A percentile compares a stretch with the other conserved stretches of the same genome.
Evolutionary conservation across 2,329 filamentous ascomycete genomes (phyloP).

Genomic region (Fusarium torulosum): DNA sequence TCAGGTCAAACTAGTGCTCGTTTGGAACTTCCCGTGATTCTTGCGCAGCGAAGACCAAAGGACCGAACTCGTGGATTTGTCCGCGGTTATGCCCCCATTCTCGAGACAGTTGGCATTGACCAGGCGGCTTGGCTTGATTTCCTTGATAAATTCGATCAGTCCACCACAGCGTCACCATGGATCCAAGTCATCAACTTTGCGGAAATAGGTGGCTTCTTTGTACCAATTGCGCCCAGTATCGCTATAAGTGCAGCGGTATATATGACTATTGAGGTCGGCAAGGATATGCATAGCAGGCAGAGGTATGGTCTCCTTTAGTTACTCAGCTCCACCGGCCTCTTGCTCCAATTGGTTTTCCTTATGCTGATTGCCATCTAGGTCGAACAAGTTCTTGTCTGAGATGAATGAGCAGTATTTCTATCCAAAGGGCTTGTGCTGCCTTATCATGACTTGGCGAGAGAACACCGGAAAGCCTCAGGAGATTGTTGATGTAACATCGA

Average conservation of each 20-base stretch:
- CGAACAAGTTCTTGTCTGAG: slow-evolving; percentile 16
- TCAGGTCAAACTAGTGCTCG: not conserved
- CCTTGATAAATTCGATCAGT: slow-evolving; percentile 23
- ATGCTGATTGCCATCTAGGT: not conserved
- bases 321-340: too few species aligned
- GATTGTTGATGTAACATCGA: slow-evolving; percentile 32
- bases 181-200: slow-evolving; percentile 25
- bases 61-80: slow-evolving; percentile 25
- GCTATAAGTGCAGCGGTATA: slow-evolving; percentile 17
- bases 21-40: slow-evolving; percentile 11
- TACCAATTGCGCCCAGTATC: slow-evolving; percentile 17
- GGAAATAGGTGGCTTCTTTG: slow-evolving; percentile 14
- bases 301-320: too few species aligned
- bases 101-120: slow-evolving; percentile 7
- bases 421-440: slow-evolving; percentile 64
- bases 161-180: slow-evolving; percentile 9
- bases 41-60: slow-evolving; percentile 21
- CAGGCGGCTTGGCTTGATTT: slow-evolving; percentile 22
- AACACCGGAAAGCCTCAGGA: slow-evolving; percentile 47
- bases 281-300: slow-evolving; percentile 16
- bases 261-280: slow-evolving; percentile 7
- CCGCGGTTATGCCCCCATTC: slow-evolving; percentile 14
- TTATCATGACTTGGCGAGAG: slow-evolving; percentile 66
- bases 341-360: too few species aligned
- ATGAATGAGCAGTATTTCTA: slow-evolving; percentile 61